These are phyloP conservation scores for Hysterangium stoloniferum DNA, from an alignment of 768 basidiomycete genomes.

Conservation along the genomic window DNA sequence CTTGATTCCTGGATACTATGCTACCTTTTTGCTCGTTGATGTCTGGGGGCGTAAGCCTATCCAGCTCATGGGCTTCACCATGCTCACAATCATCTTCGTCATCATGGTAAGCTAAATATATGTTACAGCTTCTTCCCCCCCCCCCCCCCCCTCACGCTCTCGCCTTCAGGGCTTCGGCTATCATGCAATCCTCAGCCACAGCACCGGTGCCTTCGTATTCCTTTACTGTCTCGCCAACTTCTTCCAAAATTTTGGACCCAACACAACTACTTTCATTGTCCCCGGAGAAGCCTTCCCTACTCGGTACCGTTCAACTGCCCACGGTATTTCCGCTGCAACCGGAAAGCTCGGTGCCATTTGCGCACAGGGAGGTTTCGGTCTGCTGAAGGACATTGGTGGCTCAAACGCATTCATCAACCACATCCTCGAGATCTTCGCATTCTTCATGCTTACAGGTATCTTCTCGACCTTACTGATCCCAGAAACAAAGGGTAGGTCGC, in stretches of 20 bases:
- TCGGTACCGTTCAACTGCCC: constrained; percentile 77
- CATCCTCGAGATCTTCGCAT: constrained; percentile 65
- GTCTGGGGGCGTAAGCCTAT: constrained; percentile 76
- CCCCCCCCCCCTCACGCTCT: constrained; percentile 10
- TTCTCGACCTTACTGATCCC: constrained; percentile 74
- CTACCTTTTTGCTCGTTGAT: constrained; percentile 57
- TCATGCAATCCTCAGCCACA: constrained; percentile 38
- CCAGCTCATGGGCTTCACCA: constrained; percentile 68
- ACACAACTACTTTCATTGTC: constrained; percentile 72
- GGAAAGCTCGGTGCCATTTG: constrained; percentile 82
- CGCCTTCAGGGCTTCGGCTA: constrained; percentile 51
- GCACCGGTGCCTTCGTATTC: constrained; percentile 61
- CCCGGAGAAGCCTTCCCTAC: constrained; percentile 86
- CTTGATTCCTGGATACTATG: constrained; percentile 77
- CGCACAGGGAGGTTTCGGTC: constrained; percentile 69
- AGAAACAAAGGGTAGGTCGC: constrained; percentile 60
- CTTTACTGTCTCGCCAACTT: constrained; percentile 84
- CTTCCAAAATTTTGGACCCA: constrained; percentile 86
- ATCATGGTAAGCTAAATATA: constrained; percentile 44
- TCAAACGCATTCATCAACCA: constrained; percentile 26
- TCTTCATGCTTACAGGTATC: constrained; percentile 83
- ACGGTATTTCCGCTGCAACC: constrained; percentile 76
- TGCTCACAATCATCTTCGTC: constrained; percentile 59
- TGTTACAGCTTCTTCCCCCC: neutral
- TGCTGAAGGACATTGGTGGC: constrained; percentile 63